Evolutionary conservation across 2,329 filamentous ascomycete species (phyloP).

Genomic region (Botrytis medusae): DNA sequence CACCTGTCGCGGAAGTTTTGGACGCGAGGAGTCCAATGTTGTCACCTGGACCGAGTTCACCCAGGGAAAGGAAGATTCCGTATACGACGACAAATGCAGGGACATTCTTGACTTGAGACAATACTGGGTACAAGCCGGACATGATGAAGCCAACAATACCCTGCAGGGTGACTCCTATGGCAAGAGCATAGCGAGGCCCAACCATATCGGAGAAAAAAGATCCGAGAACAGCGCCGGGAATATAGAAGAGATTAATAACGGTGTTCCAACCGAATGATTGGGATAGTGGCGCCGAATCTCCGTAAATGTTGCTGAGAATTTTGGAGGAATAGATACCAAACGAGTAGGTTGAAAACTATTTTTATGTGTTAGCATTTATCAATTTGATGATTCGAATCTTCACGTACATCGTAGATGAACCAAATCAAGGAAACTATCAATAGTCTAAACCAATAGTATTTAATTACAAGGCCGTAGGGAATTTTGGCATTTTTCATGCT

Average conservation of each 20-base stretch:
- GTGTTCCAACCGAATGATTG: slow-evolving; percentile 86
- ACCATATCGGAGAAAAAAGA: slow-evolving; percentile 75
- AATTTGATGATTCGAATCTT: not conserved
- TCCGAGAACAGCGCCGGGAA: slow-evolving; percentile 77
- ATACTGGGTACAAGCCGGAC: slow-evolving; percentile 71
- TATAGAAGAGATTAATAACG: slow-evolving; percentile 83
- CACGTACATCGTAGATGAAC: slow-evolving; percentile 74
- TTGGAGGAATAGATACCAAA: slow-evolving; percentile 82
- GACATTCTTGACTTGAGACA: slow-evolving; percentile 67
- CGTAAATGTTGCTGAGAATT: slow-evolving; percentile 67
- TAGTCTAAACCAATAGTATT: slow-evolving; percentile 75
- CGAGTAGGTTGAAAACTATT: slow-evolving; percentile 73
- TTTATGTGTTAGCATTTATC: slow-evolving; percentile 26
- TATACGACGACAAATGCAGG: slow-evolving; percentile 78
- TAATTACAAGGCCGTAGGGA: slow-evolving; percentile 55
- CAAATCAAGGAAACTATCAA: slow-evolving; percentile 70
- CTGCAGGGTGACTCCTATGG: slow-evolving; percentile 69
- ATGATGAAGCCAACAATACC: slow-evolving; percentile 84
- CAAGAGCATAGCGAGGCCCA: slow-evolving; percentile 74
- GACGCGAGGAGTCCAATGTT: slow-evolving; percentile 86
- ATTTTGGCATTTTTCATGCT: slow-evolving; percentile 47
- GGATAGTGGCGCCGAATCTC: slow-evolving; percentile 61
- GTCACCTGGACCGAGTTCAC: slow-evolving; percentile 83
- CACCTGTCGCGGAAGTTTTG: slow-evolving; percentile 83
- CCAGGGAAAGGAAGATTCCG: slow-evolving; percentile 73